Conservation (phyloP, 2,329 filamentous ascomycete genomes). For the Myriosclerotinia scirpicola region DNA sequence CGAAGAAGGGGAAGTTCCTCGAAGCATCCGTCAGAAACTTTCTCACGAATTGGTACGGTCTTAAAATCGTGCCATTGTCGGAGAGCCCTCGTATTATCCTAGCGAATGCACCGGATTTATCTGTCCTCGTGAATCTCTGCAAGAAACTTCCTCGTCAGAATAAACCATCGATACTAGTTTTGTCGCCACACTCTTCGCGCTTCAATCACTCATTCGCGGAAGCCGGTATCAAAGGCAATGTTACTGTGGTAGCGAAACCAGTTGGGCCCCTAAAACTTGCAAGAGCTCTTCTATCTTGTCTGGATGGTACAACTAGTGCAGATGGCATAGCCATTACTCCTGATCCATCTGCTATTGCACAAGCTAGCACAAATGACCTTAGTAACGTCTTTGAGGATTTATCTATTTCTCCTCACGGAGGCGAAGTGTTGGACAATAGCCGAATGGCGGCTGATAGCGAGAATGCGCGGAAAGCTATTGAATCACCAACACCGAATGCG, state of each 20-base stretch:
- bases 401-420: slow-evolving; percentile 30
- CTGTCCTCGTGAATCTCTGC: slow-evolving; percentile 29
- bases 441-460: slow-evolving; percentile 39
- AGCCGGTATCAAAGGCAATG: slow-evolving; percentile 28
- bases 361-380: slow-evolving; percentile 32
- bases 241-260: slow-evolving; percentile 39
- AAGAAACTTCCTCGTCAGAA: slow-evolving; percentile 21
- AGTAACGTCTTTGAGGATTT: slow-evolving; percentile 38
- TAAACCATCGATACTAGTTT: slow-evolving; percentile 33
- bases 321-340: slow-evolving; percentile 26
- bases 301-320: slow-evolving; percentile 29
- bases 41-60: slow-evolving; percentile 39
- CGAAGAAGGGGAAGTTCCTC: slow-evolving; percentile 30
- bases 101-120: slow-evolving; percentile 33
- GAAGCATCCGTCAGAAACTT: slow-evolving; percentile 37
- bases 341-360: slow-evolving; percentile 18
- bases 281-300: slow-evolving; percentile 36
- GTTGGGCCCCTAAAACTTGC: slow-evolving; percentile 40
- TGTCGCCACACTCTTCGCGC: slow-evolving; percentile 37
- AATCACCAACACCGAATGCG: slow-evolving; percentile 38
- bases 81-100: slow-evolving; percentile 35
- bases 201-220: slow-evolving; percentile 30
- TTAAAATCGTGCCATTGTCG: slow-evolving; percentile 36
- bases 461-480: slow-evolving; percentile 39
- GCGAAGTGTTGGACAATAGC: slow-evolving; percentile 39